Evolutionary conservation across 345 rosid genomes (phyloP).

Genomic region (Lagerstroemia speciosa): DNA sequence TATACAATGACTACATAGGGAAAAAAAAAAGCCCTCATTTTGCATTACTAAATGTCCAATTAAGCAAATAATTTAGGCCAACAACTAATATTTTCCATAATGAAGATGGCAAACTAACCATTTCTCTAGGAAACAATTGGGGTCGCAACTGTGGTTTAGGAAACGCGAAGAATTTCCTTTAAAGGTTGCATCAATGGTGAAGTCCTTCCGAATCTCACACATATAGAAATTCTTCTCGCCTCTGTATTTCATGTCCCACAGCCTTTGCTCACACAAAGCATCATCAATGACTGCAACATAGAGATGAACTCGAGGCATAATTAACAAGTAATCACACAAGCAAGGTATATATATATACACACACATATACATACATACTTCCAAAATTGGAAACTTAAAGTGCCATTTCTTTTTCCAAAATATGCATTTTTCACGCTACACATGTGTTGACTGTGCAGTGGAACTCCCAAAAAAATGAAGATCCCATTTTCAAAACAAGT

Average conservation of each 20-base stretch:
- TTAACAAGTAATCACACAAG: background rate
- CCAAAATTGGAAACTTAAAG: background rate
- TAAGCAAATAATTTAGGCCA: background rate
- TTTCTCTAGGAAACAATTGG: conserved; percentile 80
- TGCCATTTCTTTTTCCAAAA: background rate
- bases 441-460: background rate
- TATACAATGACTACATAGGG: background rate
- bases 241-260: conserved; percentile 95
- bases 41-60: background rate
- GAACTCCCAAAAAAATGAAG: background rate
- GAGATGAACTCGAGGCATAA: conserved; percentile 6
- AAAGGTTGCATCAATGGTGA: conserved; percentile 95
- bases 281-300: conserved; percentile 73
- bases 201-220: conserved; percentile 94
- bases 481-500: background rate
- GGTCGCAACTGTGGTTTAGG: conserved; percentile 86
- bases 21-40: background rate
- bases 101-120: conserved; percentile 43
- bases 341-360: too few species aligned
- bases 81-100: background rate
- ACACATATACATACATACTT: too few species aligned
- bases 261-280: conserved; percentile 82
- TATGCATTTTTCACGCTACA: background rate
- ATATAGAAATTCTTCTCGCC: conserved; percentile 80
- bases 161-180: conserved; percentile 91